phyloP scores from a whole-genome alignment of 2,329 filamentous ascomycete species.

The Ilyonectria destructans region DNA sequence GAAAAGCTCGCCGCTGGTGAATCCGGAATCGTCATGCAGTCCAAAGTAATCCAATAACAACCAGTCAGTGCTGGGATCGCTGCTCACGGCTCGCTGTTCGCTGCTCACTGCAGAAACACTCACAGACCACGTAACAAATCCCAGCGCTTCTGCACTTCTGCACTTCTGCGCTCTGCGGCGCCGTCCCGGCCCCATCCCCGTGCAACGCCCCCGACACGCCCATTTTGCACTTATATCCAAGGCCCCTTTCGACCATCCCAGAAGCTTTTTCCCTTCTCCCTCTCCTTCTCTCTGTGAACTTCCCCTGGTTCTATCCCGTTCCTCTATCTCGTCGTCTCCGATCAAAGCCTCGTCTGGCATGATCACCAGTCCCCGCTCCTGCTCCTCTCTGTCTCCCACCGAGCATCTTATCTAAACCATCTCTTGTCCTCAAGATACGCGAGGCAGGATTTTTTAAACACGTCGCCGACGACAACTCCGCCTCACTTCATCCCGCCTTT shows the following conservation, averaged over 20 bases:
- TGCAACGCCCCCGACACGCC: conserved; percentile 31
- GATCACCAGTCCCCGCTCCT: conserved; percentile 24
- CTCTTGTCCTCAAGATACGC: conserved; percentile 33
- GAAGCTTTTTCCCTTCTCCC: conserved; percentile 27
- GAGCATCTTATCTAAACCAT: conserved; percentile 27
- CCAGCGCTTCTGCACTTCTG: conserved; percentile 7
- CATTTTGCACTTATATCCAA: conserved; percentile 47
- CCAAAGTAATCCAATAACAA: conserved; percentile 39
- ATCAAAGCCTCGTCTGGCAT: conserved; percentile 17
- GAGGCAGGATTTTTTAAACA: conserved; percentile 19
- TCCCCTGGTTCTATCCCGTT: conserved; percentile 7
- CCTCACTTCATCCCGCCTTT: conserved; percentile 4
- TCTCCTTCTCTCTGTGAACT: conserved; percentile 29
- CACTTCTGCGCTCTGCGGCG: conserved; percentile 25
- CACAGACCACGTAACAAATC: conserved; percentile 39
- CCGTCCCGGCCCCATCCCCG: conserved; percentile 31
- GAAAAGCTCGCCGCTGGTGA: conserved; percentile 8
- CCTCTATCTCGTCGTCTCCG: conserved; percentile 8
- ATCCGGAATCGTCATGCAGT: conserved; percentile 19
- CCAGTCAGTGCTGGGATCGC: conserved; percentile 35
- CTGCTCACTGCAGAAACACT: conserved; percentile 36
- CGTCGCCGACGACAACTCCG: conserved; percentile 15
- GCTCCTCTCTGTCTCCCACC: conserved; percentile 10
- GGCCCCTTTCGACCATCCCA: conserved; percentile 42
- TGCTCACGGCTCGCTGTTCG: conserved; percentile 17